Base-by-base conservation (phyloP, 495 filamentous ascomycete species). In the Penicillium cinerascens region DNA sequence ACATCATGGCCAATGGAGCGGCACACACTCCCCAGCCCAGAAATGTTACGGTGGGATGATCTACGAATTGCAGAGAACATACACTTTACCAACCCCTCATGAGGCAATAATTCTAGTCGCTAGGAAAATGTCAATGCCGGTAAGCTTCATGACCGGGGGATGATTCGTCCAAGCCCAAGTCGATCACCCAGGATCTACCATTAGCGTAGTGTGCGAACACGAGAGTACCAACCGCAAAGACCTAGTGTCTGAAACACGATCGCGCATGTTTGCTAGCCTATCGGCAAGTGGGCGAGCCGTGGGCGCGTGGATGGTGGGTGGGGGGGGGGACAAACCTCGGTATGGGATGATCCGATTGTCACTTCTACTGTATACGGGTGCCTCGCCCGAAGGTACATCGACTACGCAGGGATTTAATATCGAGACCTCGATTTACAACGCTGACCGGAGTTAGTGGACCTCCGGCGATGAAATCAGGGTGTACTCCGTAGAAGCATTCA, bases 1-100 rank as follows among this genome's bases (percentile, higher is more conserved):
- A 43, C 29, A 49, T 38, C 10, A 21, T 4, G 37, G 48, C 44
- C 42, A 47, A 47, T 51, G 29, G 40, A 43, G 43, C 15, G 6
- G 37, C 22, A 20, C 37, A 33, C 38, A 47, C 44, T 16, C 48
- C 36, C 42, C 36, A 46, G 17, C 20, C 15, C 27, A 25, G 22
- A 36, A 25, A 64, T 61, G 61, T 52, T 61, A 64, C 61, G 39
- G 58, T 64, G 41, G 39, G 41, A 61, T 64, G 58, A 64, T 61
- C 55, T 59, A 54, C 58, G 42, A n/a, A 17, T n/a, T 13, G 37
- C 33, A n/a, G 3, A n/a, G 33, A 36, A 10, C 18, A 39, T 39
- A 20, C n/a, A 18, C 15, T 20, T 18, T 4, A 6, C 18, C 37
- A 3, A 20, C 37, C 37, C 16, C 6, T 15, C 29, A 33, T 33